Evolutionary conservation across 225 moss, liverwort and hornwort species (phyloP), one percentile per base, ranked within the genome.

Genomic region (Lunularia cruciata): DNA sequence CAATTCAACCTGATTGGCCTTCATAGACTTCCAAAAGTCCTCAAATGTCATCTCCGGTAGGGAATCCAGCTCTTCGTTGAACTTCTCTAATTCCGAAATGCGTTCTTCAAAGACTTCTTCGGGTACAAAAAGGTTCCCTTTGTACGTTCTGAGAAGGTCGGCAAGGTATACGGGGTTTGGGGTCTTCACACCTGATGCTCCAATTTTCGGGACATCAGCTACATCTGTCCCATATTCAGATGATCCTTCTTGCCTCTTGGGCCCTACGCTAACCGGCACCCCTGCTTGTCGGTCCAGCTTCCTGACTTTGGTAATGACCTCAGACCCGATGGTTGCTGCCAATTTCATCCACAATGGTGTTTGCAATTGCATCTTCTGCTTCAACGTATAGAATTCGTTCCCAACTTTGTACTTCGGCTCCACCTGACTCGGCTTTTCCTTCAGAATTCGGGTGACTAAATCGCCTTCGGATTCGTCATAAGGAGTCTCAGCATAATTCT

Each of bases 81-180:
- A 98, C 47, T 71, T 75, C 28, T 90, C 79, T 25, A 91, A 60
- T 78, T 90, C 96, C 14, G 86, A 88, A 27, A 80, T 34, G 25
- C 77, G 79, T 23, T 83, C 73, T 76, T 83, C 79, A 63, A 92
- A 90, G 18, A 80, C 84, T 77, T 98, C 96, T 56, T 98, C 96
- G 4, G 96, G 96, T 36, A 98, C 87, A 69, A 86, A 98, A 73
- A 98, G 72, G 68, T 89, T 88, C 16, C 96, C 96, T 65, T 84
- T 84, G 32, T 90, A 90, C 34, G 85, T 87, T 37, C 96, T 90
- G 42, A 98, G 87, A 22, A 98, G 87, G 58, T 93, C 92, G 3
- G 93, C 77, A 57, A 98, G 87, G 54, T 90, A 91, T 20, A 98
- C 87, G 30, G 87, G 69, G 18, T 67, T 78, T 18, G 67, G 45